Evolutionary conservation across 768 basidiomycete species (phyloP).

Genomic region (Dacryopinax spathularia): DNA sequence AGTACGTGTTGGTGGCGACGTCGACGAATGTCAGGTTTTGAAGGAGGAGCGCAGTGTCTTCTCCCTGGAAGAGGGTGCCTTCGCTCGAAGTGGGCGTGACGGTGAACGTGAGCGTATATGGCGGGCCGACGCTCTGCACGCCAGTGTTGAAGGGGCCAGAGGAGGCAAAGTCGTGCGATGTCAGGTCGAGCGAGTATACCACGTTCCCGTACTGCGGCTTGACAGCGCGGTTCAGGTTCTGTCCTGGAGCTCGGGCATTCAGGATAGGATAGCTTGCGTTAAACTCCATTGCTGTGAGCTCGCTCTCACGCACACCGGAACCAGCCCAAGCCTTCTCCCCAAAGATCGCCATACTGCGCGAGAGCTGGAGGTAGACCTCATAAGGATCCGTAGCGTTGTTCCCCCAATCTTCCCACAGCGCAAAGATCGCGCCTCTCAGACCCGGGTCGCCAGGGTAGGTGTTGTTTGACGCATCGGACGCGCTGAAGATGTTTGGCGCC

Average conservation of each 20-base stretch:
- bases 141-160: slow-evolving; percentile 21
- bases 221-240: slow-evolving; percentile 33
- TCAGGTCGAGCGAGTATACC: slow-evolving; percentile 17
- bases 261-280: slow-evolving; percentile 25
- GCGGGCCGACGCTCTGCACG: slow-evolving; percentile 31
- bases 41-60: slow-evolving; percentile 18
- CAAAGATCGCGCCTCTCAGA: slow-evolving; percentile 27
- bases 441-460: slow-evolving; percentile 19
- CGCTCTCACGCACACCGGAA: slow-evolving; percentile 21
- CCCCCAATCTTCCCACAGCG: slow-evolving; percentile 34
- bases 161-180: neutral
- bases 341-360: slow-evolving; percentile 29
- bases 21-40: slow-evolving; percentile 30
- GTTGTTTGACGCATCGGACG: slow-evolving; percentile 23
- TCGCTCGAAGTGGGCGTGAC: slow-evolving; percentile 22
- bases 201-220: slow-evolving; percentile 18
- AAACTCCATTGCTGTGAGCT: slow-evolving; percentile 27
- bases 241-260: slow-evolving; percentile 30
- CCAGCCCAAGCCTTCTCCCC: slow-evolving; percentile 34
- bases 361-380: slow-evolving; percentile 33
- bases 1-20: slow-evolving; percentile 22
- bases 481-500: slow-evolving; percentile 27
- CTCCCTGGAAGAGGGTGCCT: slow-evolving; percentile 25
- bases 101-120: slow-evolving; percentile 30
- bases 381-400: slow-evolving; percentile 33